Percentiles rank a stretch among this genome's conserved stretches.
phyloP scores from a whole-genome alignment of 78 protist genomes.

The Monocercomonoides exilis region DNA sequence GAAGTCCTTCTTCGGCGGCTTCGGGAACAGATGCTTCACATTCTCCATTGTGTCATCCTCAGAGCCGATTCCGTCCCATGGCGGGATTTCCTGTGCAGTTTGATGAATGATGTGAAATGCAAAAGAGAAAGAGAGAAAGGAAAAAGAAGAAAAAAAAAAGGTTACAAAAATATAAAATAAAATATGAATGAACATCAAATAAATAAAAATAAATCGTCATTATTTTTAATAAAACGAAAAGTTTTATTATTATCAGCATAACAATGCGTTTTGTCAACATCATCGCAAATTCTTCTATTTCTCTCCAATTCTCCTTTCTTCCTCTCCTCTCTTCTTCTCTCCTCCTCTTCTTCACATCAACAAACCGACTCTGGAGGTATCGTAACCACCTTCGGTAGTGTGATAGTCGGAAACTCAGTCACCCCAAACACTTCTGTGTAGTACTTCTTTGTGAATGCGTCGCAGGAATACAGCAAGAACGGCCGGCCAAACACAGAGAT shows the following conservation, averaged over 20 bases:
- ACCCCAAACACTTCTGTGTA: slow-evolving; percentile 9
- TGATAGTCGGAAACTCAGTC: not conserved
- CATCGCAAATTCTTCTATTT: too few species aligned
- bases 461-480: slow-evolving; percentile 26
- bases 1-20: slow-evolving; percentile 16
- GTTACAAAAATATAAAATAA: too few species aligned
- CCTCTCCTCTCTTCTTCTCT: too few species aligned
- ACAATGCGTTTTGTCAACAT: too few species aligned
- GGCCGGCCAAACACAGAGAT: not conserved
- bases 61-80: slow-evolving; percentile 34
- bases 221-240: too few species aligned
- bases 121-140: not conserved
- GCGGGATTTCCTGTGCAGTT: slow-evolving; percentile 16
- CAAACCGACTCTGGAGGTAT: not conserved
- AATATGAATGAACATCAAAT: too few species aligned
- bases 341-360: too few species aligned
- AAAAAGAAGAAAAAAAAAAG: not conserved
- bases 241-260: too few species aligned
- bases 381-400: not conserved
- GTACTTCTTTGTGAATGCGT: slow-evolving; percentile 30
- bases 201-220: too few species aligned
- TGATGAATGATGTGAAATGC: not conserved
- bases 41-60: slow-evolving; percentile 37
- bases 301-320: too few species aligned
- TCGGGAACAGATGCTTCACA: slow-evolving; percentile 1